A percentile compares a stretch with the other conserved stretches of the same genome.
Conservation (phyloP, 139 green algal genomes). For the Medakamo hakoo region DNA sequence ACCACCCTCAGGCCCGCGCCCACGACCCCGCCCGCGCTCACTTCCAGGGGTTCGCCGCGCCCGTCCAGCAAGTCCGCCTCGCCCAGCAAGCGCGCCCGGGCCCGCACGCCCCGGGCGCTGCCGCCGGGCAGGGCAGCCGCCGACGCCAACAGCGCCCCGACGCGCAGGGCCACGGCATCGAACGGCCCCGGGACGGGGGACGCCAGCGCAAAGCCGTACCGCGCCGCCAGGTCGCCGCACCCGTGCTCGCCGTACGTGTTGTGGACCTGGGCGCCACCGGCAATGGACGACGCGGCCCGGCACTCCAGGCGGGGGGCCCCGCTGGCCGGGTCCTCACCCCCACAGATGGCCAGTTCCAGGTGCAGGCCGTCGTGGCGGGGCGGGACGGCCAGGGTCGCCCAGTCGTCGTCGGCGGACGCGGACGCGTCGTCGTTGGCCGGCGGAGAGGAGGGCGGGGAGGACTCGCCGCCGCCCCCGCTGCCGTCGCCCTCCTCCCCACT, state of each 20-base stretch:
- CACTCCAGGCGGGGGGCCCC: constrained; percentile 49
- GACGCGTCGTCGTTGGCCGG: constrained; percentile 9
- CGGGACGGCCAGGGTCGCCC: not conserved
- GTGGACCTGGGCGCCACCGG: constrained; percentile 30
- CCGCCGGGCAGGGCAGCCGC: constrained; percentile 4
- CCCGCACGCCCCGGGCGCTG: not conserved
- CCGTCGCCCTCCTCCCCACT: constrained; percentile 3
- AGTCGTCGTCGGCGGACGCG: not conserved
- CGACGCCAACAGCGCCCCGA: constrained; percentile 6
- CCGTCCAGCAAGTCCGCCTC: constrained; percentile 20
- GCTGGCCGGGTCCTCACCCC: constrained; percentile 11
- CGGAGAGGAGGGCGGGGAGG: constrained; percentile 5
- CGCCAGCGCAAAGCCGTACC: constrained; percentile 51
- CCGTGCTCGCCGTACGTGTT: constrained; percentile 47
- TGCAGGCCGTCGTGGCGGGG: constrained; percentile 12
- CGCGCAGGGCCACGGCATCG: constrained; percentile 12
- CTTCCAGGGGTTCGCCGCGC: constrained; percentile 27
- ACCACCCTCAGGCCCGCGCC: constrained; percentile 9
- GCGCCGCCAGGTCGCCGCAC: constrained; percentile 37
- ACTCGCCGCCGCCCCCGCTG: constrained; percentile 3
- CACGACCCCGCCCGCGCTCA: not conserved
- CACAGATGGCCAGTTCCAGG: constrained; percentile 56
- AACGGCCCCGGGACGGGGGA: constrained; percentile 36
- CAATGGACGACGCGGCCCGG: constrained; percentile 32
- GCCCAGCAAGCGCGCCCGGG: constrained; percentile 1